Percentiles rank a stretch among this genome's conserved stretches.
phyloP scores from a whole-genome alignment of 805 yeast genomes.

The Wickerhamiella sorbophila region DNA sequence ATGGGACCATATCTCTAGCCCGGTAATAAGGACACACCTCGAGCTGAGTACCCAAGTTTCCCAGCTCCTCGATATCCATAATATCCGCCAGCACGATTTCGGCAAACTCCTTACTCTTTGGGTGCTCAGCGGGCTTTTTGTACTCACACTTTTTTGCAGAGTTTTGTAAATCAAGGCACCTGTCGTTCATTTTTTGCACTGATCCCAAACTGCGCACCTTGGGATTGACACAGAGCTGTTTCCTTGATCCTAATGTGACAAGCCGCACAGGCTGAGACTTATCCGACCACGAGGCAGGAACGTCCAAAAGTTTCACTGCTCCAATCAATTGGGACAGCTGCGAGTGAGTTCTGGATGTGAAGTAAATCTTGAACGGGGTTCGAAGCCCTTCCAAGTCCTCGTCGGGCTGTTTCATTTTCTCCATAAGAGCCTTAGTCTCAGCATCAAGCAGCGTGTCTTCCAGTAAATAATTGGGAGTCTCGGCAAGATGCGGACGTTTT shows the following conservation, averaged over 20 bases:
- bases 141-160: constrained; percentile 29
- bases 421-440: constrained; percentile 4
- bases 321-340: constrained; percentile 69
- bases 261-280: constrained; percentile 44
- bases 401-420: constrained; percentile 1
- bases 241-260: constrained; percentile 67
- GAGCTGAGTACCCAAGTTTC: constrained; percentile 39
- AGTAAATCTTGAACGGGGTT: constrained; percentile 40
- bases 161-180: constrained; percentile 58
- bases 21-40: constrained; percentile 75
- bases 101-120: constrained; percentile 31
- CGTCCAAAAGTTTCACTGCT: constrained; percentile 48
- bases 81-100: constrained; percentile 43
- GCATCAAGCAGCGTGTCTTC: constrained; percentile 8
- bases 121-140: constrained; percentile 23
- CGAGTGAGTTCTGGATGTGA: constrained; percentile 81
- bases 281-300: constrained; percentile 44
- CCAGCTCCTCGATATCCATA: constrained; percentile 71
- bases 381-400: constrained; percentile 8
- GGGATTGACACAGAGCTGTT: constrained; percentile 68
- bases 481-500: not conserved
- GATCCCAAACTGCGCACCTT: constrained; percentile 38
- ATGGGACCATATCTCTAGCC: constrained; percentile 38
- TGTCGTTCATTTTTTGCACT: constrained; percentile 54
- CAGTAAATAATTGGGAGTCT: constrained; percentile 4